Percentiles rank a stretch among this genome's conserved stretches.
These are phyloP conservation scores for Heracleum sosnowskyi DNA, from an alignment of 129 eudicot genomes.

Conservation along the genomic window DNA sequence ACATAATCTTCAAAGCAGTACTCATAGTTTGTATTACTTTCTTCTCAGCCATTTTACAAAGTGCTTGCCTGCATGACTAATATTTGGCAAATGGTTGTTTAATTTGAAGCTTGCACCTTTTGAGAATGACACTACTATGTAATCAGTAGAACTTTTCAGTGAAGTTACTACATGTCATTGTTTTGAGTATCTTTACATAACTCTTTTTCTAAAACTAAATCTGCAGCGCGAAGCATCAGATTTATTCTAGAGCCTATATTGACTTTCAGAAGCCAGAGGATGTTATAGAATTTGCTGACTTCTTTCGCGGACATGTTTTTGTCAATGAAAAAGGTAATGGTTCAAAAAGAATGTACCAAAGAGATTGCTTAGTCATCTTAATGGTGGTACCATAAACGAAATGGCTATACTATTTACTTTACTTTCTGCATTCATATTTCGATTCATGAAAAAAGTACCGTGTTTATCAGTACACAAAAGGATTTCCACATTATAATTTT, in stretches of 20 bases:
- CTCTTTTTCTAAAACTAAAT: constrained; percentile 13
- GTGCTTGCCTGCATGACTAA: background rate
- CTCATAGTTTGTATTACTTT: background rate
- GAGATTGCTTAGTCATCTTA: constrained; percentile 14
- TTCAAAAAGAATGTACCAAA: constrained; percentile 10
- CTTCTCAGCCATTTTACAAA: background rate
- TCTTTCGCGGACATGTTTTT: constrained; percentile 79
- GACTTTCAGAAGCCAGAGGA: constrained; percentile 73
- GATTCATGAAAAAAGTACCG: background rate
- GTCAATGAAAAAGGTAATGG: constrained; percentile 86
- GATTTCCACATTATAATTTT: background rate
- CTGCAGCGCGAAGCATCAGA: constrained; percentile 60
- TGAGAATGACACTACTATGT: background rate
- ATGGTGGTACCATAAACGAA: background rate
- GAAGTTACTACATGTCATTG: background rate
- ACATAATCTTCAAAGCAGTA: background rate
- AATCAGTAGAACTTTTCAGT: background rate
- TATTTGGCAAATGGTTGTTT: background rate
- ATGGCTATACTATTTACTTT: background rate
- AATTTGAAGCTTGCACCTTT: background rate
- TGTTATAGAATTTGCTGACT: constrained; percentile 88
- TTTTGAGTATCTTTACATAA: background rate
- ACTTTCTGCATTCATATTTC: background rate
- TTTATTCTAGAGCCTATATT: constrained; percentile 62
- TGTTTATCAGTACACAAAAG: background rate